phyloP scores from a whole-genome alignment of 106 monocot genomes.

The Dactylorhiza incarnata region DNA sequence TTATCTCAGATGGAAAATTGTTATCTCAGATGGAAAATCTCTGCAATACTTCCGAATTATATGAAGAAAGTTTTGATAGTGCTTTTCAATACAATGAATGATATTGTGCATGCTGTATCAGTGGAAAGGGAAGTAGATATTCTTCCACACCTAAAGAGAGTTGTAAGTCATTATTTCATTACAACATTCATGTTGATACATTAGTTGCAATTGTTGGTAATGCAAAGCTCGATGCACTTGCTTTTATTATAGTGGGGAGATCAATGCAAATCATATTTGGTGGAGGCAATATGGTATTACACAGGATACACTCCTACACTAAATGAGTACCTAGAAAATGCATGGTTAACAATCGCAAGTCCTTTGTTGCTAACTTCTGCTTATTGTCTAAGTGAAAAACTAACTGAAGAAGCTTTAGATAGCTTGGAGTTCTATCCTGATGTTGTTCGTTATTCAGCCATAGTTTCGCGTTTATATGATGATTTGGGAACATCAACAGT shows the following conservation, averaged over 20 bases:
- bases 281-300: slow-evolving; percentile 26
- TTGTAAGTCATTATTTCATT: not conserved
- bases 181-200: not conserved
- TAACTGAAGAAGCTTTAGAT: not conserved
- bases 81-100: slow-evolving; percentile 19
- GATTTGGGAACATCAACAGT: slow-evolving; percentile 20
- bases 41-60: slow-evolving; percentile 13
- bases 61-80: slow-evolving; percentile 22
- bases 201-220: not conserved
- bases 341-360: not conserved
- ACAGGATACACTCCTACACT: slow-evolving; percentile 9
- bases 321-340: slow-evolving; percentile 24
- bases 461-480: not conserved
- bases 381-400: not conserved
- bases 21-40: slow-evolving; percentile 23
- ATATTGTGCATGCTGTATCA: not conserved
- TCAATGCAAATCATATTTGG: slow-evolving; percentile 14
- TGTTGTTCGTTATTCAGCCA: not conserved
- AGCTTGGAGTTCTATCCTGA: slow-evolving; percentile 1
- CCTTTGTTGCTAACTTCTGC: not conserved
- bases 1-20: slow-evolving; percentile 15
- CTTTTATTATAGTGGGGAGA: slow-evolving; percentile 20
- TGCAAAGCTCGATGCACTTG: not conserved
- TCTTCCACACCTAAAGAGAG: slow-evolving; percentile 1
- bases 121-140: slow-evolving; percentile 6